Conservation (phyloP, 2,329 filamentous ascomycete genomes). For the Fusarium ramigenum region DNA sequence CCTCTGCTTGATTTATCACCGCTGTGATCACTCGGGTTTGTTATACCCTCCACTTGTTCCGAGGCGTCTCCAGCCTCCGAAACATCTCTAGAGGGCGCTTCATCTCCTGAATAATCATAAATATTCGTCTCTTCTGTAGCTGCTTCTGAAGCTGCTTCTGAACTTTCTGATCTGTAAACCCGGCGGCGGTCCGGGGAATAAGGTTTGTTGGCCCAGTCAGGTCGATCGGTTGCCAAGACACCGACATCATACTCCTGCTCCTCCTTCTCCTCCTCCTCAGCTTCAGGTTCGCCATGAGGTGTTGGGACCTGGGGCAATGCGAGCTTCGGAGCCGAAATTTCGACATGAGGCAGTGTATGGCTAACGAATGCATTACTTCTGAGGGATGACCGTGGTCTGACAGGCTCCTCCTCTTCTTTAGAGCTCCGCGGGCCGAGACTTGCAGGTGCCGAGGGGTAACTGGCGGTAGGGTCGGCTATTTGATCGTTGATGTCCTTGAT, state of each 20-base stretch:
- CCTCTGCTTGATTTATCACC: neutral
- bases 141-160: neutral
- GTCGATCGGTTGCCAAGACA: conserved; percentile 1
- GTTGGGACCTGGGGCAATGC: neutral
- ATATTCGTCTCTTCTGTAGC: neutral
- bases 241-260: neutral
- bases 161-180: neutral
- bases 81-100: neutral
- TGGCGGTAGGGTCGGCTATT: neutral
- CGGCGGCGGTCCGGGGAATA: neutral
- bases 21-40: neutral
- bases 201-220: neutral
- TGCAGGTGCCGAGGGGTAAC: neutral
- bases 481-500: neutral
- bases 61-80: neutral
- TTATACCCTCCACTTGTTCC: neutral
- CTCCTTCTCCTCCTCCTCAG: neutral
- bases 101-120: neutral
- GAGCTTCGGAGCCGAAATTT: neutral
- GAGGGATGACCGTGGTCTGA: neutral
- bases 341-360: neutral
- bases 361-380: neutral
- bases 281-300: neutral
- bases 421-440: neutral
- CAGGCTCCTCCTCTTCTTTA: neutral